Conservation (phyloP, 768 basidiomycete species). For the Jaapia argillacea region DNA sequence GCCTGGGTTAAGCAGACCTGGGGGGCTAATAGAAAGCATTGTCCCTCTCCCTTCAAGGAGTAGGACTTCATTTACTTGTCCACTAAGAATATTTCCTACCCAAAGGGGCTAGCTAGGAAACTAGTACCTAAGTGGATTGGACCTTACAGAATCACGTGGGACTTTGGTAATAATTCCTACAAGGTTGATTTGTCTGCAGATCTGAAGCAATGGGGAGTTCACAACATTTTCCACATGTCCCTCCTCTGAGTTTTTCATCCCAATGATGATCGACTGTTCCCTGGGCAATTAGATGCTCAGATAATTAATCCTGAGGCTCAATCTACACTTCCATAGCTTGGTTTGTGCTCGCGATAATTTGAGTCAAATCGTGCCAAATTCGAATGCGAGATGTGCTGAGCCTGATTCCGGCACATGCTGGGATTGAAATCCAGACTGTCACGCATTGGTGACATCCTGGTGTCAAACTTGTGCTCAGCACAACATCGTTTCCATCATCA, state of each 20-base stretch:
- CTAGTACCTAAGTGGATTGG: slow-evolving; percentile 19
- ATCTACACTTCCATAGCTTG: too few species aligned
- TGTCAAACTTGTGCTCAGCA: too few species aligned
- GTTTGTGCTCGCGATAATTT: slow-evolving; percentile 7
- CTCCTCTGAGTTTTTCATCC: slow-evolving; percentile 12
- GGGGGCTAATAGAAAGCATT: slow-evolving; percentile 14
- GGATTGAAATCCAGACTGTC: too few species aligned
- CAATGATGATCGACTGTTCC: slow-evolving; percentile 13
- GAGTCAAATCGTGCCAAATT: too few species aligned
- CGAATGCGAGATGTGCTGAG: too few species aligned
- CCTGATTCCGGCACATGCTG: too few species aligned
- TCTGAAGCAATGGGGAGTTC: slow-evolving; percentile 10
- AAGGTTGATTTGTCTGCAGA: slow-evolving; percentile 11
- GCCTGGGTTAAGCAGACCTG: slow-evolving; percentile 23
- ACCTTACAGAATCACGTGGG: slow-evolving; percentile 13
- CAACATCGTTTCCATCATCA: too few species aligned
- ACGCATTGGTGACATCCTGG: too few species aligned
- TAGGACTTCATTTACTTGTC: slow-evolving; percentile 20
- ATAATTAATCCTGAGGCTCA: slow-evolving; percentile 11
- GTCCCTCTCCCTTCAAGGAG: slow-evolving; percentile 6
- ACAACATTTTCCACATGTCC: slow-evolving; percentile 13
- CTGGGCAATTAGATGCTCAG: slow-evolving; percentile 9
- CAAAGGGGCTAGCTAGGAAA: slow-evolving; percentile 14
- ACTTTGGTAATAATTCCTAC: slow-evolving; percentile 12
- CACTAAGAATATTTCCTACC: slow-evolving; percentile 9